phyloP scores from a whole-genome alignment of 148 eudicot genomes.

The Silene conica region DNA sequence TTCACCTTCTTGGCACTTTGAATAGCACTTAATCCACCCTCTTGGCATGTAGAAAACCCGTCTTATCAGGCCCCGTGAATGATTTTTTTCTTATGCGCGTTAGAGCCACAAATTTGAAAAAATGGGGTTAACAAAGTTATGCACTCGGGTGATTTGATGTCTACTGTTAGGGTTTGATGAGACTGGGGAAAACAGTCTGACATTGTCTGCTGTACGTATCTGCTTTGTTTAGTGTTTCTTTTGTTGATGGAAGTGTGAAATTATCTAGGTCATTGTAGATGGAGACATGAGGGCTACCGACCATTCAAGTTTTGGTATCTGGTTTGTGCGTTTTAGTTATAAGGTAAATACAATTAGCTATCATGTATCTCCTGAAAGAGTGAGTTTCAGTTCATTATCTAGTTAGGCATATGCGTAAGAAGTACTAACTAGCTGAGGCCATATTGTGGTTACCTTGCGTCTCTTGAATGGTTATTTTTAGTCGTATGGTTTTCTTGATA shows the following conservation, averaged over 20 bases:
- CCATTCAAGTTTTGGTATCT: too few species aligned
- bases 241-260: background rate
- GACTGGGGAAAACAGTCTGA: background rate
- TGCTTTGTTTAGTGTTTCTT: background rate
- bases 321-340: background rate
- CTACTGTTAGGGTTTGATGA: background rate
- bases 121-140: background rate
- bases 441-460: background rate
- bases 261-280: background rate
- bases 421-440: background rate
- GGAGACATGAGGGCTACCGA: too few species aligned
- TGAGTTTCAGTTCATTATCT: background rate
- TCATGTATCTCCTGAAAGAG: background rate
- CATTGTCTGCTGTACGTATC: background rate
- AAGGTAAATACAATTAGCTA: background rate
- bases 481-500: too few species aligned
- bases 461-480: background rate
- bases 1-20: too few species aligned
- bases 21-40: too few species aligned
- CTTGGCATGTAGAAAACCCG: too few species aligned
- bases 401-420: background rate
- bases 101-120: background rate
- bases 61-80: background rate
- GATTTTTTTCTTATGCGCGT: background rate
- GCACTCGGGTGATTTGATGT: background rate